Evolutionary conservation across 306 rosid species (phyloP).

Genomic region (Datisca glomerata): DNA sequence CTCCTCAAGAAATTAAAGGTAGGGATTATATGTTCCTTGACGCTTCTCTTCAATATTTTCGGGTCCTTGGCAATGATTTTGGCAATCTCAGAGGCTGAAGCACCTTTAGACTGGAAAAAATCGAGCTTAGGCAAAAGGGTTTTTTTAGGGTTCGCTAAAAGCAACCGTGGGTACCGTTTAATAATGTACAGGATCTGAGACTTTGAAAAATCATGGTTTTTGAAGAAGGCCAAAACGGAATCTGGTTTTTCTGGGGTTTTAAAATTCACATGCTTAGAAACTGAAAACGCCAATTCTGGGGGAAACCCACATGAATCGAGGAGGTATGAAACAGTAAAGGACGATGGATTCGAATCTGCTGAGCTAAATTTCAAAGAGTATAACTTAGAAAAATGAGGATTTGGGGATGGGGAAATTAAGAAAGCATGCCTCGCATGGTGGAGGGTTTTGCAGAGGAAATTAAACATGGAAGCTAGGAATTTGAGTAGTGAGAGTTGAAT

Average conservation of each 20-base stretch:
- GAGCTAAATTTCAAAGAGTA: neutral
- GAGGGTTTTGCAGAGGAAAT: conserved; percentile 5
- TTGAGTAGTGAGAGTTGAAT: neutral
- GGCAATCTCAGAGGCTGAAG: conserved; percentile 11
- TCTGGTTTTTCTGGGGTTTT: conserved; percentile 8
- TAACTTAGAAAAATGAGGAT: neutral
- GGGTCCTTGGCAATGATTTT: conserved; percentile 2
- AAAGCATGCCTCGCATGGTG: neutral
- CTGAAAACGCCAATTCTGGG: conserved; percentile 2
- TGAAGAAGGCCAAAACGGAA: conserved; percentile 12
- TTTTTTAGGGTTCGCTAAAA: conserved; percentile 10
- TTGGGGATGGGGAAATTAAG: neutral
- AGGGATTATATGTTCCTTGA: conserved; percentile 12
- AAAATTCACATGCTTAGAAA: conserved; percentile 11
- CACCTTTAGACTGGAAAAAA: conserved; percentile 24
- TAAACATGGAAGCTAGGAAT: neutral
- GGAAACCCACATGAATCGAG: conserved; percentile 18
- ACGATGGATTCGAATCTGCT: neutral
- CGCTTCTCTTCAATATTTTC: conserved; percentile 2
- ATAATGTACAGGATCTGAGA: conserved; percentile 11
- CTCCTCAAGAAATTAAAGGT: conserved; percentile 17
- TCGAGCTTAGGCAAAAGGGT: conserved; percentile 29
- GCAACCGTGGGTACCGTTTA: neutral
- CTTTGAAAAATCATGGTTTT: conserved; percentile 11
- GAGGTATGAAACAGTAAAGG: conserved; percentile 17